phyloP scores from a whole-genome alignment of 2,329 filamentous ascomycete genomes.

The Nigrospora oryzae region DNA sequence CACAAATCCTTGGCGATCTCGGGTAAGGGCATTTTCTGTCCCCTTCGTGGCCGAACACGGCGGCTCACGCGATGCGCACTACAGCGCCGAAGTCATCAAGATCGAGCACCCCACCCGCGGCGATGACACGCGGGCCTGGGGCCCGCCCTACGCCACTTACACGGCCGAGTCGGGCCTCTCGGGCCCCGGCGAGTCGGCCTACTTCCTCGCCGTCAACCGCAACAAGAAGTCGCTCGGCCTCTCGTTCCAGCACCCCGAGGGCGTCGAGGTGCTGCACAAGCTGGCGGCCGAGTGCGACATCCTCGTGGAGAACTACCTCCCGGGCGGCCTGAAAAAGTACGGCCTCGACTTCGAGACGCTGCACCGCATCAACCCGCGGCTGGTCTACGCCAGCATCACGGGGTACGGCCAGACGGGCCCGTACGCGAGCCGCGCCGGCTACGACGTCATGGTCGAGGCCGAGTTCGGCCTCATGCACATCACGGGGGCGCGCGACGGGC shows the following conservation, averaged over 20 bases:
- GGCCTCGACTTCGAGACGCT: constrained; percentile 79
- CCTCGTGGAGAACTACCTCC: constrained; percentile 93
- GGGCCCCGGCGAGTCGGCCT: constrained; percentile 86
- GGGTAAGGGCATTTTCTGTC: constrained; percentile 52
- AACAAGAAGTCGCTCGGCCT: constrained; percentile 94
- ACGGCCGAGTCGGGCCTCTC: constrained; percentile 45
- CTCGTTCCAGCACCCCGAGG: constrained; percentile 79
- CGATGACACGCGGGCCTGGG: constrained; percentile 95
- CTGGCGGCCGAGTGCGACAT: constrained; percentile 82
- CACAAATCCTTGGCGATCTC: constrained; percentile 90
- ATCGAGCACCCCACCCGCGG: constrained; percentile 86
- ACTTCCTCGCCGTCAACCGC: constrained; percentile 88
- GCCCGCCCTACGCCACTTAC: constrained; percentile 84
- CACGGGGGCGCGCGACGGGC: constrained; percentile 77
- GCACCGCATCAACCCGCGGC: constrained; percentile 68
- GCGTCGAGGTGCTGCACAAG: constrained; percentile 79
- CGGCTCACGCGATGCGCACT: constrained; percentile 16
- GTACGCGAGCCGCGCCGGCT: constrained; percentile 78
- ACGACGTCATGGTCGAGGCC: constrained; percentile 99
- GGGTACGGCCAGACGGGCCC: constrained; percentile 95
- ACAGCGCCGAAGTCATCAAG: constrained; percentile 91
- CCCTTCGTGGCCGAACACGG: constrained; percentile 5
- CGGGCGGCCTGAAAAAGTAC: constrained; percentile 84
- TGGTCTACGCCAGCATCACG: constrained; percentile 95
- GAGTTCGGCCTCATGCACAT: constrained; percentile 99